These are phyloP conservation scores for Sporothrix humicola DNA, from an alignment of 2,329 filamentous ascomycete genomes.

Conservation along the genomic window DNA sequence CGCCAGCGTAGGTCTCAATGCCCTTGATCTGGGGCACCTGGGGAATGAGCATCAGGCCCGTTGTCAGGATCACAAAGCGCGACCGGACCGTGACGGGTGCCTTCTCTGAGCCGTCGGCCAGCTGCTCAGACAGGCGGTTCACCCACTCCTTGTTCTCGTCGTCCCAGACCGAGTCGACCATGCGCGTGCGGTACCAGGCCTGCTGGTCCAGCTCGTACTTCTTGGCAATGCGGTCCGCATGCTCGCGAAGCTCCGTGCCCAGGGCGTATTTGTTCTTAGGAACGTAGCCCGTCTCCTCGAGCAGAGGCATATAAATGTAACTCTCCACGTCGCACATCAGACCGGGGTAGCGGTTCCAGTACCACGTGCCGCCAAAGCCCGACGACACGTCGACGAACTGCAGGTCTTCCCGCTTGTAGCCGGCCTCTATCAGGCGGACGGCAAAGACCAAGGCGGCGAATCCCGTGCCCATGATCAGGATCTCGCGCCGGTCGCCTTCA, in stretches of 20 bases:
- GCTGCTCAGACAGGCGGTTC: constrained; percentile 37
- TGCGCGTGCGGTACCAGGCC: constrained; percentile 54
- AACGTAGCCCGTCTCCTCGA: constrained; percentile 66
- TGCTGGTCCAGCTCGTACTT: constrained; percentile 51
- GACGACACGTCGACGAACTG: constrained; percentile 51
- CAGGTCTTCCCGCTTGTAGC: constrained; percentile 47
- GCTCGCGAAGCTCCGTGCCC: constrained; percentile 50
- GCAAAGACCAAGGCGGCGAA: constrained; percentile 46
- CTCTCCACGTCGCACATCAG: constrained; percentile 64
- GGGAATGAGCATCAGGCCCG: constrained; percentile 47
- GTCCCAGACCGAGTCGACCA: constrained; percentile 50
- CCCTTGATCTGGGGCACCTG: constrained; percentile 59
- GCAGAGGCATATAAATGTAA: constrained; percentile 64
- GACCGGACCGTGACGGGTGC: constrained; percentile 44
- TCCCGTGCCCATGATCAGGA: constrained; percentile 43
- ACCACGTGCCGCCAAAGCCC: constrained; percentile 59
- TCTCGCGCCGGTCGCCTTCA: neutral
- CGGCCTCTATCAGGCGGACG: constrained; percentile 46
- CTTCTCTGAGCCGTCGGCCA: constrained; percentile 40
- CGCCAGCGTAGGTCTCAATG: constrained; percentile 64
- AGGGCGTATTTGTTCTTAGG: constrained; percentile 54
- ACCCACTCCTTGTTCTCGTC: constrained; percentile 43
- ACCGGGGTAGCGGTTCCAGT: constrained; percentile 58
- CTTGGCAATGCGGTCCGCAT: constrained; percentile 54
- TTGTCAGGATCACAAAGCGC: constrained; percentile 50